phyloP scores from a whole-genome alignment of 2,329 filamentous ascomycete species.

The Keithomyces neogunnii region DNA sequence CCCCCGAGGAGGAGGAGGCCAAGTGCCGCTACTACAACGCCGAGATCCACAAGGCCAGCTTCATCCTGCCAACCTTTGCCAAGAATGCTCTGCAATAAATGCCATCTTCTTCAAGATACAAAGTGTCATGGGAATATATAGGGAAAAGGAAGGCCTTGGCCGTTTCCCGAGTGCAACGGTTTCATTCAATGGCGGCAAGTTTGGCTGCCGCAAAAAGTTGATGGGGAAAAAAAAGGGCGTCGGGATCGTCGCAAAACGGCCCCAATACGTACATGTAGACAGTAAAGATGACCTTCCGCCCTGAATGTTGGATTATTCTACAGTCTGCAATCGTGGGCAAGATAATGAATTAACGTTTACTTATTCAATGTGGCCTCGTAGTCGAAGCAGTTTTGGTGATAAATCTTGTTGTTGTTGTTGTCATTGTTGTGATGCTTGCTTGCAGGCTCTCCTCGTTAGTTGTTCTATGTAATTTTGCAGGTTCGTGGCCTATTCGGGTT shows the following conservation, averaged over 20 bases:
- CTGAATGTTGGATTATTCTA: neutral
- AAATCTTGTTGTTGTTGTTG: no score
- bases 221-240: neutral
- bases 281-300: neutral
- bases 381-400: neutral
- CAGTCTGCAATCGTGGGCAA: neutral
- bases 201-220: neutral
- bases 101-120: neutral
- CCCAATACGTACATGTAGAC: neutral
- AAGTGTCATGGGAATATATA: neutral
- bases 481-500: no score
- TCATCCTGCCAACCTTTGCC: constrained; percentile 89
- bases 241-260: no score
- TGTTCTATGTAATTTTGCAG: no score
- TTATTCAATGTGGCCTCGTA: neutral
- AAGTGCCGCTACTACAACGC: constrained; percentile 96
- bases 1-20: constrained; percentile 80
- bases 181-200: neutral
- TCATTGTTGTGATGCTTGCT: no score
- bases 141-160: neutral
- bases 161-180: neutral
- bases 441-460: no score
- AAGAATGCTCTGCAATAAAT: constrained; percentile 60
- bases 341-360: neutral
- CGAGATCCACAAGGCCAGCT: constrained; percentile 91